Evolutionary conservation across 2,329 filamentous ascomycete species (phyloP).

Genomic region (Helminthosporium solani): DNA sequence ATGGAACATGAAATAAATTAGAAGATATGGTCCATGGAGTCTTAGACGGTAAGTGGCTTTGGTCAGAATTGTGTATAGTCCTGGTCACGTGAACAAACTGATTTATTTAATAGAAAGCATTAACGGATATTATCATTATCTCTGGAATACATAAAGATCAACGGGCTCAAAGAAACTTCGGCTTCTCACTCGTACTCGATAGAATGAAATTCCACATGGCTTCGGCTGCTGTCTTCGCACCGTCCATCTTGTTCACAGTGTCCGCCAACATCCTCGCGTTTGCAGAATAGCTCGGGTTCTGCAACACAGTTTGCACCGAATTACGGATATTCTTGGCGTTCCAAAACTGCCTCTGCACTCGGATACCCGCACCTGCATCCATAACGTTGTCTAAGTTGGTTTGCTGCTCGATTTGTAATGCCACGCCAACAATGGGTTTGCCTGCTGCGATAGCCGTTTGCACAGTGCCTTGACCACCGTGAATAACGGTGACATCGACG

Average conservation of each 20-base stretch:
- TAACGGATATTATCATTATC: no score
- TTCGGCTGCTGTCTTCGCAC: constrained; percentile 30
- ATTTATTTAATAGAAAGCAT: no score
- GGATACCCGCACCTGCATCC: constrained; percentile 33
- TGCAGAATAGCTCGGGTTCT: constrained; percentile 25
- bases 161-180: constrained; percentile 27
- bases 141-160: no score
- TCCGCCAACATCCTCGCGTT: constrained; percentile 27
- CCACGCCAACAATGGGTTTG: constrained; percentile 35
- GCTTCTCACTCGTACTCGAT: not conserved
- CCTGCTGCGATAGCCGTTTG: constrained; percentile 34
- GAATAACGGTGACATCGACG: constrained; percentile 31
- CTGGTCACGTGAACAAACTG: no score
- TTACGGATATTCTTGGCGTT: constrained; percentile 30
- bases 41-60: no score
- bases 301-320: constrained; percentile 24
- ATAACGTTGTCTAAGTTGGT: constrained; percentile 39
- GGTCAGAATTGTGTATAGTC: no score
- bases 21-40: no score
- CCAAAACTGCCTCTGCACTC: constrained; percentile 32
- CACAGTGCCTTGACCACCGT: constrained; percentile 36
- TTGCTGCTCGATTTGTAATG: constrained; percentile 36
- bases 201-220: constrained; percentile 32
- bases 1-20: no score
- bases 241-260: constrained; percentile 31